phyloP scores from a whole-genome alignment of 441 rosid species.

The Corymbia calophylla region DNA sequence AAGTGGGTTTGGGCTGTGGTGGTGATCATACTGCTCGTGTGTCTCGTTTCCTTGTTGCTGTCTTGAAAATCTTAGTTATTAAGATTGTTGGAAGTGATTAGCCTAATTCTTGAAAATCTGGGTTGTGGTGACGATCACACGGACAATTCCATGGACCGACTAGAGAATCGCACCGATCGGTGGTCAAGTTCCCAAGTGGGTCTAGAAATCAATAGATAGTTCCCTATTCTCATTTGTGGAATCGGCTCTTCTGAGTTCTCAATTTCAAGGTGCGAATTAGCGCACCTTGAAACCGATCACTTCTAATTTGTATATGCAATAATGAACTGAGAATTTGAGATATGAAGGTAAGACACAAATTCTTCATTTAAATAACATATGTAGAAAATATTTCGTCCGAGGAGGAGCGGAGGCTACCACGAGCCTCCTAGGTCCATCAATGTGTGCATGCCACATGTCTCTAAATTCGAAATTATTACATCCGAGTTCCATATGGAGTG shows the following conservation, averaged over 20 bases:
- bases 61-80: slow-evolving; percentile 18
- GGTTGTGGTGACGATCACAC: not conserved
- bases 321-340: not conserved
- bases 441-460: not conserved
- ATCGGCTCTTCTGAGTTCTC: not conserved
- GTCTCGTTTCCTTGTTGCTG: slow-evolving; percentile 43
- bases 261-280: rapidly evolving
- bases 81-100: not conserved
- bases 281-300: too few species aligned
- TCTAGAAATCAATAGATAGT: too few species aligned
- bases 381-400: not conserved
- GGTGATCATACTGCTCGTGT: slow-evolving; percentile 47
- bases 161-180: not conserved
- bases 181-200: not conserved
- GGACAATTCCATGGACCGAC: not conserved
- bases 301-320: too few species aligned
- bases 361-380: not conserved
- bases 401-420: not conserved
- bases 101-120: not conserved
- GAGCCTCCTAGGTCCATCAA: not conserved
- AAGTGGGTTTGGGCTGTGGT: slow-evolving; percentile 40
- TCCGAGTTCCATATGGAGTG: not conserved
- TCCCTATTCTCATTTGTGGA: not conserved
- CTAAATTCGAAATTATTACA: too few species aligned
- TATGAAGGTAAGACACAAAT: not conserved